Evolutionary conservation across 2,329 filamentous ascomycete species (phyloP).

Genomic region (Pseudopyricularia cyperi): DNA sequence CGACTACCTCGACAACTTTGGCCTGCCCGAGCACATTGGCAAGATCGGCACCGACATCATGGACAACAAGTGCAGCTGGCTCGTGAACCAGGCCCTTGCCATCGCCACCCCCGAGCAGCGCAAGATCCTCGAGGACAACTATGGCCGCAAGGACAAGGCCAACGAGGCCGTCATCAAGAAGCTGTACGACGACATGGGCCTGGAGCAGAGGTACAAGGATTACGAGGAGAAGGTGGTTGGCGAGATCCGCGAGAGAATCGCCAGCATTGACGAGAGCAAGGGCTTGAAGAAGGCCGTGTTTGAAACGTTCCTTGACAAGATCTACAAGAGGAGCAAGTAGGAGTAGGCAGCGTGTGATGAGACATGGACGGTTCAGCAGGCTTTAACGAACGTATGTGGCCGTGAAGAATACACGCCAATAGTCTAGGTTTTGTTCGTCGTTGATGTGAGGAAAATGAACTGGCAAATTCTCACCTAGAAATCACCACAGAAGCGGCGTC

Average conservation of each 20-base stretch:
- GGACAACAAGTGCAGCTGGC: constrained; percentile 99
- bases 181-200: constrained; percentile 72
- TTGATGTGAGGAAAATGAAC: too few species aligned
- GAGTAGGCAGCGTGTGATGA: neutral
- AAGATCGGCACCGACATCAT: constrained; percentile 99
- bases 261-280: constrained; percentile 67
- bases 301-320: constrained; percentile 83
- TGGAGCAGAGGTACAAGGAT: constrained; percentile 71
- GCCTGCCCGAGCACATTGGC: constrained; percentile 81
- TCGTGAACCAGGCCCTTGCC: constrained; percentile 86
- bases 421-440: too few species aligned
- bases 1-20: constrained; percentile 97
- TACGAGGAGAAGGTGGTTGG: constrained; percentile 80
- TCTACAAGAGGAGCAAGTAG: constrained; percentile 96
- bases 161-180: constrained; percentile 81
- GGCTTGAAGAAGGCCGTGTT: constrained; percentile 88
- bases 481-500: neutral
- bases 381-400: too few species aligned
- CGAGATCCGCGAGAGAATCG: constrained; percentile 68
- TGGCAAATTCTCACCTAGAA: neutral
- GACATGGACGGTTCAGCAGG: neutral
- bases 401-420: too few species aligned
- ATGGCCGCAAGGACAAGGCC: constrained; percentile 77
- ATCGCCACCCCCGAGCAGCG: constrained; percentile 75
- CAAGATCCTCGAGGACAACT: constrained; percentile 78